Base-by-base conservation (phyloP, 345 rosid genomes). In the Camelina laxa region DNA sequence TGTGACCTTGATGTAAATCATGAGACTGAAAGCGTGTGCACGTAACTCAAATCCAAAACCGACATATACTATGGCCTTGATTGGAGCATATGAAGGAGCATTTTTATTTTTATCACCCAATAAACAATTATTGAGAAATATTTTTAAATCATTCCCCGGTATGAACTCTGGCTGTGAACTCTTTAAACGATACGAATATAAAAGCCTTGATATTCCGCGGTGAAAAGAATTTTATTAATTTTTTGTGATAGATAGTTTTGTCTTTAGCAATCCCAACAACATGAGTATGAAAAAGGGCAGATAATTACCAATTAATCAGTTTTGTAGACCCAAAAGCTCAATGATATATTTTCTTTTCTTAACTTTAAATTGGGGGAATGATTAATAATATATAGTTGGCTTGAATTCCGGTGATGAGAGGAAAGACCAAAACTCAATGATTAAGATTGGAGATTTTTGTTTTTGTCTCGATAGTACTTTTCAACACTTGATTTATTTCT, bases 391-490 rank as follows among this genome's bases (percentile, higher is more conserved):
- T n/a, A n/a, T n/a, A 38, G 20, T 38, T 39, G 27, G 66, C 66
- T 41, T 41, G 20, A 61, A 41, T 61, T 22, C 35, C 20, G 35
- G 4, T 61, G 33, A 61, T 13, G 13, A 61, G 48, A 38, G 9
- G 51, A 61, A 61, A 61, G 20, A 61, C 0, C 44, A 49, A 41
- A 41, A 61, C 49, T 14, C 66, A 13, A 41, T 61, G 66, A 61
- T 41, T 54, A 15, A 61, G 66, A 41, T 50, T 21, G 7, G 50
- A 41, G 49, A 61, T 61, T 13, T 21, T 41, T 61, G 50, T 41
- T 41, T 39, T 41, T 61, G 33, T 61, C 48, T 17, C 19, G 4
- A 20, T 3, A 4, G 7, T 3, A 22, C 19, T 38, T 60, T 60
- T 39, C 31, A 60, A 9, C 7, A 3, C 30, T 36, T 60, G 15